Conservation (phyloP, 768 basidiomycete genomes). For the Mycena vitilis region DNA sequence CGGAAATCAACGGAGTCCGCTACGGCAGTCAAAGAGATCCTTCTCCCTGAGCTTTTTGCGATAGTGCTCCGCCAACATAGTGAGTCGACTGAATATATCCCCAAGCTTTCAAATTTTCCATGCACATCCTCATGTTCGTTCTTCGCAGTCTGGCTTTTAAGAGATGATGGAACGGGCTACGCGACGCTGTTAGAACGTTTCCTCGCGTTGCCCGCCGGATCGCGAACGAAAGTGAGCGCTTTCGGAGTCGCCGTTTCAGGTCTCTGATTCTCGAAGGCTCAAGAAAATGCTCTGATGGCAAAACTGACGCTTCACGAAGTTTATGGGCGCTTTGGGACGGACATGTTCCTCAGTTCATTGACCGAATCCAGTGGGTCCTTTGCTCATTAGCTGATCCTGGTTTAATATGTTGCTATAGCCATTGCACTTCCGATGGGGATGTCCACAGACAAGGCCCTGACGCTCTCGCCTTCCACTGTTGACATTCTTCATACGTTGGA, state of each 20-base stretch:
- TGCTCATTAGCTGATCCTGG: neutral
- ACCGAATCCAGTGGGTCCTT: slow-evolving; percentile 84
- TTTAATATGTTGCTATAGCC: slow-evolving; percentile 55
- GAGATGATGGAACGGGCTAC: slow-evolving; percentile 66
- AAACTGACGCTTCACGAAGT: slow-evolving; percentile 83
- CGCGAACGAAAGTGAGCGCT: slow-evolving; percentile 64
- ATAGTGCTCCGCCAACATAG: slow-evolving; percentile 75
- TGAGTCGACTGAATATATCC: slow-evolving; percentile 49
- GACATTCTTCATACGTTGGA: slow-evolving; percentile 72
- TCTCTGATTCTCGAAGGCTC: slow-evolving; percentile 60
- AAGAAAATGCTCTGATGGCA: slow-evolving; percentile 80
- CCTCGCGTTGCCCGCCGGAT: slow-evolving; percentile 65
- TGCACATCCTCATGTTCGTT: slow-evolving; percentile 7
- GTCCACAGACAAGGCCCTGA: slow-evolving; percentile 55
- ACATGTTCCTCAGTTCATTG: slow-evolving; percentile 91
- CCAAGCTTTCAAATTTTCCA: neutral
- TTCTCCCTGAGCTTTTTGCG: slow-evolving; percentile 72
- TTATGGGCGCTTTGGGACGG: slow-evolving; percentile 80
- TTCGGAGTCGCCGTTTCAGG: neutral
- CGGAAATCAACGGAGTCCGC: slow-evolving; percentile 57
- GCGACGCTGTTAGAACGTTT: slow-evolving; percentile 68
- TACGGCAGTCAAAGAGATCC: slow-evolving; percentile 52
- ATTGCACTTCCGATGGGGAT: slow-evolving; percentile 88
- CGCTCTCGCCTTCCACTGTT: slow-evolving; percentile 58
- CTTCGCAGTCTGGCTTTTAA: slow-evolving; percentile 71